Evolutionary conservation across 371 early-diverging fungal genomes (phyloP).

Genomic region (Mucor mucedo): DNA sequence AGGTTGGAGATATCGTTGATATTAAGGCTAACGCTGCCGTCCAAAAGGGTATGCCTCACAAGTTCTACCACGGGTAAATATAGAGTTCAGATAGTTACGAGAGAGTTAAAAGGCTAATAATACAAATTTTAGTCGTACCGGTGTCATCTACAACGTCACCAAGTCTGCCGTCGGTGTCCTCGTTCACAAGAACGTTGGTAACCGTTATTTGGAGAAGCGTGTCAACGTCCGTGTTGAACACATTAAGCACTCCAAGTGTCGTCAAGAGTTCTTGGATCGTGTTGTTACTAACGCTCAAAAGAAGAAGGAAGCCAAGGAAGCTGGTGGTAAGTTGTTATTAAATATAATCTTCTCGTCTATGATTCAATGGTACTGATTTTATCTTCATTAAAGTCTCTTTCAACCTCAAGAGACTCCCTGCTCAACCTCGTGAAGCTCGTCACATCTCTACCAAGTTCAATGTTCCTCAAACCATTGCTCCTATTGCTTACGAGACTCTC

Average conservation of each 20-base stretch:
- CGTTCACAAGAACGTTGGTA: constrained; percentile 97
- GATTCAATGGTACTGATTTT: not conserved
- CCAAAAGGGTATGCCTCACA: constrained; percentile 99
- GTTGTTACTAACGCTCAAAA: constrained; percentile 92
- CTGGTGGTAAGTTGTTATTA: constrained; percentile 44
- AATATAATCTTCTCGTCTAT: not conserved
- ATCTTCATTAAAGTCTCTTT: constrained; percentile 51
- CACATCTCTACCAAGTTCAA: constrained; percentile 90
- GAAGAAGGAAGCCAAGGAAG: constrained; percentile 82
- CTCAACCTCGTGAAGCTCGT: constrained; percentile 91
- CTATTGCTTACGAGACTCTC: constrained; percentile 95
- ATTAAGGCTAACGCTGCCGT: constrained; percentile 92
- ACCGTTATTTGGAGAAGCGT: constrained; percentile 98
- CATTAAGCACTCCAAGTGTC: constrained; percentile 99
- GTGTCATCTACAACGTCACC: constrained; percentile 98
- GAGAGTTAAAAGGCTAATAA: not conserved
- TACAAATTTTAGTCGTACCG: constrained; percentile 79
- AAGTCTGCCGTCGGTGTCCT: constrained; percentile 98
- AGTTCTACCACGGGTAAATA: constrained; percentile 98
- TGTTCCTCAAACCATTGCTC: constrained; percentile 91
- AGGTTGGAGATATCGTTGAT: constrained; percentile 99
- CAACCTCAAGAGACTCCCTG: constrained; percentile 94
- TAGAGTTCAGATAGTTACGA: not conserved
- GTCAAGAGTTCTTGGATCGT: constrained; percentile 97
- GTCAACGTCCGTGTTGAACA: constrained; percentile 99